These are phyloP conservation scores for Cercophora samala DNA, from an alignment of 495 filamentous ascomycete species.

Conservation along the genomic window DNA sequence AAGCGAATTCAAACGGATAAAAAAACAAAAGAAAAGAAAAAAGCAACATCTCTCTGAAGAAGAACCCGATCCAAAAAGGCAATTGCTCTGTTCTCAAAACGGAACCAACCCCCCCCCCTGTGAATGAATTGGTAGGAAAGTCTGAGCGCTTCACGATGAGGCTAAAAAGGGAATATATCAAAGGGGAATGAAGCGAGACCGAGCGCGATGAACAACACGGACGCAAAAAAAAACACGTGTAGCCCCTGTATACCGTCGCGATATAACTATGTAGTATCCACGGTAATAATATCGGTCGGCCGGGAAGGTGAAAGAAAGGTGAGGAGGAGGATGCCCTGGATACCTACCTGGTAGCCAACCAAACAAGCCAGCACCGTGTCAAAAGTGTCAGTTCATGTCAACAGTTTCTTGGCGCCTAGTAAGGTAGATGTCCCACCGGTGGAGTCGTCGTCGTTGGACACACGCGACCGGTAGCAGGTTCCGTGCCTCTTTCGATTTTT, in stretches of 20 bases:
- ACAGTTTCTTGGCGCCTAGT: background rate
- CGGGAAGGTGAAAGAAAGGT: background rate
- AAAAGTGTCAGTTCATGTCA: too few species aligned
- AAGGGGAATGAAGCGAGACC: background rate
- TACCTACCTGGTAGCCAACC: too few species aligned
- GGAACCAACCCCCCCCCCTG: background rate
- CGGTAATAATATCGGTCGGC: background rate
- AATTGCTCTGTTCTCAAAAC: background rate
- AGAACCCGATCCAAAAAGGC: background rate
- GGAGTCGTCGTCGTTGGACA: background rate
- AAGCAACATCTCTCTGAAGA: background rate
- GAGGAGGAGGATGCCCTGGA: too few species aligned
- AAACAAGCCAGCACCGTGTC: too few species aligned
- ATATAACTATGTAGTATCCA: too few species aligned
- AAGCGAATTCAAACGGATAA: background rate
- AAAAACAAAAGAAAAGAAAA: background rate
- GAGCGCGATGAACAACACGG: background rate
- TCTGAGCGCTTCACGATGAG: background rate
- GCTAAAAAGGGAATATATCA: background rate
- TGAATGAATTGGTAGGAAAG: background rate
- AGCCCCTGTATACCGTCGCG: background rate
- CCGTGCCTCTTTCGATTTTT: background rate
- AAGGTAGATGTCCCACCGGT: background rate
- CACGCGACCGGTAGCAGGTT: background rate
- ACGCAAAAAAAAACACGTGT: conserved; percentile 1